Base-by-base conservation (phyloP, 169 alveolate species). In the Plasmodium inui region DNA sequence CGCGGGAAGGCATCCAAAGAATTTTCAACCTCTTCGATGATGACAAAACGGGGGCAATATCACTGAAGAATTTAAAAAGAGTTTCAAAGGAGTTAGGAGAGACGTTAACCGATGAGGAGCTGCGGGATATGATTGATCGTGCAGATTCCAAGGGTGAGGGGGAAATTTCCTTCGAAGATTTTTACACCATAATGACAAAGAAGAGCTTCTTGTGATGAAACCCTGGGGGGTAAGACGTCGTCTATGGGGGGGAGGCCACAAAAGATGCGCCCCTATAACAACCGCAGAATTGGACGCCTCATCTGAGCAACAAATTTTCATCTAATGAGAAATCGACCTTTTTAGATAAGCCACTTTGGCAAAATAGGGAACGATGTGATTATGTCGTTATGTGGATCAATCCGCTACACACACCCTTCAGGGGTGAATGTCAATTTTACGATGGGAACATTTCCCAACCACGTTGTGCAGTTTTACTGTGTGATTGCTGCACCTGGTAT, bases 61-160 rank as follows among this genome's bases (percentile, higher is more conserved):
- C 99, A 67, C 95, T 99, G 81, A 98, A 98, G 95, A 98, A 99
- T 93, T 97, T 99, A 53, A 98, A 99, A 96, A 97, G 99, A 96
- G 99, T 99, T n/a, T 99, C 99, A 10, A 98, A 98, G 93, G 99
- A 99, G 95, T 97, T 99, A 50, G 99, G 99, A 19, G 99, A 99
- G 96, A 98, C 98, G 76, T 97, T 99, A 98, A 96, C 99, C 34
- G 99, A 98, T 81, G 99, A 98, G 92, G 99, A 98, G 93, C 98
- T 99, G 84, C 96, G 99, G 90, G 99, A 99, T 94, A 99, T 99
- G 99, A 98, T 99, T 84, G 99, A 99, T 95, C 96, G 99, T 89
- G 99, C 99, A 26, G 99, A 99, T 95, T 97, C 99, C 26, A 98
- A 99, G 94, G 99, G 99, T 1, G 99, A 99, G 86, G 99, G 99